Percentiles rank a stretch among this genome's conserved stretches.
Evolutionary conservation across 495 filamentous ascomycete genomes (phyloP).

Genomic region (Corynascus novoguineensis): DNA sequence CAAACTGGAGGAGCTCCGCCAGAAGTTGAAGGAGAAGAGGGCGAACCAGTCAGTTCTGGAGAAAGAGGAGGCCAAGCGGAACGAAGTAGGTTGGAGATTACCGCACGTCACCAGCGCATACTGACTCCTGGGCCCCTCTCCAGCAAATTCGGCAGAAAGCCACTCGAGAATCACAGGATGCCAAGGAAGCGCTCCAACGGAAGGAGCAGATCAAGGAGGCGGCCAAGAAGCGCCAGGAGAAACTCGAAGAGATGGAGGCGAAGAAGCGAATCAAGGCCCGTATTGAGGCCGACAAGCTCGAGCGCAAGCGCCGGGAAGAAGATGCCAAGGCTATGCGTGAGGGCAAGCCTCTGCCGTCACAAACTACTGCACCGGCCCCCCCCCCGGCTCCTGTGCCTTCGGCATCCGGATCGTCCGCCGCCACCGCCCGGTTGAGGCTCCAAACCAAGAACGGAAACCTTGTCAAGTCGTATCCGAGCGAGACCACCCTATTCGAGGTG

Average conservation of each 20-base stretch:
- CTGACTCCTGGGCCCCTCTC: slow-evolving; percentile 18
- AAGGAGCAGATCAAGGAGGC: slow-evolving; percentile 91
- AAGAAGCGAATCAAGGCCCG: slow-evolving; percentile 83
- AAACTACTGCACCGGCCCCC: slow-evolving; percentile 35
- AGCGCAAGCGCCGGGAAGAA: slow-evolving; percentile 75
- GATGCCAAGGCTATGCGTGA: slow-evolving; percentile 76
- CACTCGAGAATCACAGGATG: slow-evolving; percentile 69
- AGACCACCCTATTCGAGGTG: slow-evolving; percentile 92
- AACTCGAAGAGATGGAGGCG: slow-evolving; percentile 77
- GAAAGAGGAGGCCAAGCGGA: slow-evolving; percentile 78
- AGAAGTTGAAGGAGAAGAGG: slow-evolving; percentile 67
- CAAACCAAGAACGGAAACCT: slow-evolving; percentile 69
- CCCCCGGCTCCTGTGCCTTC: slow-evolving; percentile 31
- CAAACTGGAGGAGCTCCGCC: slow-evolving; percentile 65
- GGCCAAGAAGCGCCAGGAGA: slow-evolving; percentile 75
- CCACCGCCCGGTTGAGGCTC: slow-evolving; percentile 73
- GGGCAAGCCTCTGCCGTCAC: slow-evolving; percentile 54
- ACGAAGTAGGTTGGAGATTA: slow-evolving; percentile 56
- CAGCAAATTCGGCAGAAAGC: slow-evolving; percentile 83
- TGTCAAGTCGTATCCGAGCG: slow-evolving; percentile 74
- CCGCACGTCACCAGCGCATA: not conserved
- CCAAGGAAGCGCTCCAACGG: slow-evolving; percentile 75
- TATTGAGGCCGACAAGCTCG: slow-evolving; percentile 87
- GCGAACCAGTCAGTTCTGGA: slow-evolving; percentile 65
- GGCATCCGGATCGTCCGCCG: slow-evolving; percentile 32